Evolutionary conservation across 768 basidiomycete species (phyloP).

Genomic region (Coprinellus aureogranulatus): DNA sequence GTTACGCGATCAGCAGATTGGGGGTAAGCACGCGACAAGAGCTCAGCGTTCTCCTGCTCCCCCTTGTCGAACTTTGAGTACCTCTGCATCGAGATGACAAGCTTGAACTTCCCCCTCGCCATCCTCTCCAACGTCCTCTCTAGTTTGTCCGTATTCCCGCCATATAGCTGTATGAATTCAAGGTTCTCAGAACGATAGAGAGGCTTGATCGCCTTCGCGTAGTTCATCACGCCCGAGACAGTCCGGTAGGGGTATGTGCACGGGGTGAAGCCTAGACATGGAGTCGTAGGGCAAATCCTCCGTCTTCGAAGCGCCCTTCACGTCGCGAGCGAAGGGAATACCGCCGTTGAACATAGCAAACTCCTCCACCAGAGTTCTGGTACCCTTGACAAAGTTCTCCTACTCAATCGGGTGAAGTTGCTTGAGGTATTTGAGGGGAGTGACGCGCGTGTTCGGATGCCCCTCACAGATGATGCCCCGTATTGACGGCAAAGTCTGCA

Average conservation of each 20-base stretch:
- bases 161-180: constrained; percentile 95
- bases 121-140: constrained; percentile 96
- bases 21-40: constrained; percentile 96
- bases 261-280: constrained; percentile 98
- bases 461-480: constrained; percentile 99
- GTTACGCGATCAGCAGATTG: constrained; percentile 96
- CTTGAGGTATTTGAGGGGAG: constrained; percentile 95
- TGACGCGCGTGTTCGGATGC: constrained; percentile 95
- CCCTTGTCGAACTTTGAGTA: constrained; percentile 99
- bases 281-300: constrained; percentile 97
- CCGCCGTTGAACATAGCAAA: constrained; percentile 80
- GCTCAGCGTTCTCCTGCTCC: constrained; percentile 98
- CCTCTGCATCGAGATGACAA: constrained; percentile 98
- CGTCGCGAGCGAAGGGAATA: constrained; percentile 64
- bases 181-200: constrained; percentile 99
- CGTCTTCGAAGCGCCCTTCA: constrained; percentile 80
- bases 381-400: constrained; percentile 99
- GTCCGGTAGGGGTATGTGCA: constrained; percentile 96
- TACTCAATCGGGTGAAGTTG: constrained; percentile 97
- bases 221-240: constrained; percentile 99
- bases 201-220: constrained; percentile 98
- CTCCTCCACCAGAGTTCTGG: constrained; percentile 97
- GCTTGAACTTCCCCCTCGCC: constrained; percentile 98
- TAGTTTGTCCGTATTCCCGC: constrained; percentile 95
- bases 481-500: constrained; percentile 88